These are phyloP conservation scores for Astragalus membranaceus DNA, from an alignment of 306 rosid genomes.

Conservation along the genomic window DNA sequence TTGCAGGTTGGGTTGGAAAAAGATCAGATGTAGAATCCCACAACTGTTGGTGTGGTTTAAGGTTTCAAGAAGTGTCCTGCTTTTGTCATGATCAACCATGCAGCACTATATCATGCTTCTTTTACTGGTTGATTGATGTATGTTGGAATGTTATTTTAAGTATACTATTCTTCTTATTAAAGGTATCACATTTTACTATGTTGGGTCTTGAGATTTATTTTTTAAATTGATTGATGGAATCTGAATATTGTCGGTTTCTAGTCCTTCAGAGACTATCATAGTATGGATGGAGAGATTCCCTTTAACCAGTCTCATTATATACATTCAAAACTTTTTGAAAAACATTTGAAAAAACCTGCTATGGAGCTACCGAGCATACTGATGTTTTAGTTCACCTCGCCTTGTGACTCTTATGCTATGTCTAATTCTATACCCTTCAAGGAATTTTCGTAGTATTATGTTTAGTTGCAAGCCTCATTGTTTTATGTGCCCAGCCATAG, in stretches of 20 bases:
- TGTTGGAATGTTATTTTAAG: slow-evolving; percentile 61
- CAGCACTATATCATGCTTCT: slow-evolving; percentile 64
- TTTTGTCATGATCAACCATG: slow-evolving; percentile 60
- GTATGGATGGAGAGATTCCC: background rate
- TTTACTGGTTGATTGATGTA: slow-evolving; percentile 80
- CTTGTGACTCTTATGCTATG: background rate
- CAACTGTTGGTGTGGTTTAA: slow-evolving; percentile 61
- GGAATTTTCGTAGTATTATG: slow-evolving; percentile 17
- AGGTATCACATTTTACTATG: slow-evolving; percentile 21
- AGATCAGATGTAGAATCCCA: slow-evolving; percentile 38
- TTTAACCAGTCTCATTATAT: background rate
- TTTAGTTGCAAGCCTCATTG: slow-evolving; percentile 18
- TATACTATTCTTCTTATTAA: slow-evolving; percentile 21
- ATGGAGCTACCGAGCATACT: background rate
- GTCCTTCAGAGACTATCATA: too few species aligned
- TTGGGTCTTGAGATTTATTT: slow-evolving; percentile 13
- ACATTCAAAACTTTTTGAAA: slow-evolving; percentile 7
- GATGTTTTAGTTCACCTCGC: slow-evolving; percentile 2
- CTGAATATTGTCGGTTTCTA: background rate
- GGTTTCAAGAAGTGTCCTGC: slow-evolving; percentile 65
- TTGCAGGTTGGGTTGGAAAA: slow-evolving; percentile 76
- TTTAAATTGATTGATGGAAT: slow-evolving; percentile 6
- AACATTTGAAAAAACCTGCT: too few species aligned
- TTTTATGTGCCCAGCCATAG: slow-evolving; percentile 43
- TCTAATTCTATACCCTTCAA: slow-evolving; percentile 10